A percentile compares a stretch with the other conserved stretches of the same genome.
These are phyloP conservation scores for Auriscalpium vulgare DNA, from an alignment of 768 basidiomycete species.

Conservation along the genomic window DNA sequence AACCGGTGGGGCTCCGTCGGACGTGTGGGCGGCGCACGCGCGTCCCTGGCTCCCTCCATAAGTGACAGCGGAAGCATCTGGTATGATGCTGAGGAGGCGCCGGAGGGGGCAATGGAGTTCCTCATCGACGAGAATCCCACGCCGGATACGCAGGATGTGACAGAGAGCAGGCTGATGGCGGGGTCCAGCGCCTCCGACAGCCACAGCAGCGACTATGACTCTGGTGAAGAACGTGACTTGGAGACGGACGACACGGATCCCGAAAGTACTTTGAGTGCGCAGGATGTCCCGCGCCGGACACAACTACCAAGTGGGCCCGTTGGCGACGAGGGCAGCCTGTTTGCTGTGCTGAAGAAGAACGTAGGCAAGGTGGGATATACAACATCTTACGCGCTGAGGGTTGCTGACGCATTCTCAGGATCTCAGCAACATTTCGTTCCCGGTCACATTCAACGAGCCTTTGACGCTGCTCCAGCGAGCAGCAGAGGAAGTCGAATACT, in stretches of 20 bases:
- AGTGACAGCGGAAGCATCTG: slow-evolving; percentile 41
- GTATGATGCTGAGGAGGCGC: slow-evolving; percentile 65
- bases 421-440: slow-evolving; percentile 72
- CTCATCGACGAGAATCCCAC: slow-evolving; percentile 32
- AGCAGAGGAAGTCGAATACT: slow-evolving; percentile 82
- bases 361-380: slow-evolving; percentile 61
- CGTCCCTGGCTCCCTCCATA: slow-evolving; percentile 20
- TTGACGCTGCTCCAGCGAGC: slow-evolving; percentile 72
- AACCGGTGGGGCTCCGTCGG: slow-evolving; percentile 7
- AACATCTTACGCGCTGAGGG: neutral
- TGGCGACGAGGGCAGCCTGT: slow-evolving; percentile 76
- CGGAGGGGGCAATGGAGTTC: slow-evolving; percentile 64
- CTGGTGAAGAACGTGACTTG: slow-evolving; percentile 39
- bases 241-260: slow-evolving; percentile 3
- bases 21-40: slow-evolving; percentile 9
- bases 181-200: slow-evolving; percentile 36
- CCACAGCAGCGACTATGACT: slow-evolving; percentile 46
- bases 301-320: slow-evolving; percentile 51
- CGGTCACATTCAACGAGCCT: slow-evolving; percentile 89
- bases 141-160: slow-evolving; percentile 18
- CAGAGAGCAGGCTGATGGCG: slow-evolving; percentile 25
- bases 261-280: neutral
- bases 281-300: slow-evolving; percentile 38
- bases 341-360: slow-evolving; percentile 79
- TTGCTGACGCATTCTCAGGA: slow-evolving; percentile 39